phyloP scores from a whole-genome alignment of 306 rosid species.

The Quercus alba region DNA sequence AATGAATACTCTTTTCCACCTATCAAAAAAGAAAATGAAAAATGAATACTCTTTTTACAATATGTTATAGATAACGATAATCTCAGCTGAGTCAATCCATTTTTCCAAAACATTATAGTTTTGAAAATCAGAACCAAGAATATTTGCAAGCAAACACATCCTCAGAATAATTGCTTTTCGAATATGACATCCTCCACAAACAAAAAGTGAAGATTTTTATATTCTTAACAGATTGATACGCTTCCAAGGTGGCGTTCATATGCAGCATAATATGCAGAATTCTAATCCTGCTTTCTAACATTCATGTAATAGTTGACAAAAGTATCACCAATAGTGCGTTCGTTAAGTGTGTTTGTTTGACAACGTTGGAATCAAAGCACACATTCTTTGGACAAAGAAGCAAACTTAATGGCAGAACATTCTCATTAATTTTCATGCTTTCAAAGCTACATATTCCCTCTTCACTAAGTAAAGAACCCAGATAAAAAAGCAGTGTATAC shows the following conservation, averaged over 20 bases:
- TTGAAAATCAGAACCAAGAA: background rate
- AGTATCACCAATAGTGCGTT: background rate
- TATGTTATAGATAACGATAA: too few relatives aligned
- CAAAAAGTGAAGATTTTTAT: too few relatives aligned
- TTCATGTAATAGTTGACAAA: background rate
- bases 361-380: background rate
- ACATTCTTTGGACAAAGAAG: background rate
- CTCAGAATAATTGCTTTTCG: background rate
- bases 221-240: background rate
- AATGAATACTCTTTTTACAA: too few relatives aligned
- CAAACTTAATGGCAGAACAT: background rate
- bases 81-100: too few relatives aligned
- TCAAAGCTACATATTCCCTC: background rate
- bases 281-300: background rate
- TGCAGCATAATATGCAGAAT: background rate
- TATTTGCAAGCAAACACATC: background rate
- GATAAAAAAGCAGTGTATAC: background rate
- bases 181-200: background rate
- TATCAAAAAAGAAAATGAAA: too few relatives aligned
- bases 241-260: background rate
- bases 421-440: background rate
- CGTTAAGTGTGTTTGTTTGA: background rate
- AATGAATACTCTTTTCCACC: too few relatives aligned
- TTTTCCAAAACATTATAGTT: background rate
- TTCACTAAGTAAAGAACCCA: conserved; percentile 38